Conservation (phyloP, 2,329 filamentous ascomycete species). For the Alternaria infectoria region DNA sequence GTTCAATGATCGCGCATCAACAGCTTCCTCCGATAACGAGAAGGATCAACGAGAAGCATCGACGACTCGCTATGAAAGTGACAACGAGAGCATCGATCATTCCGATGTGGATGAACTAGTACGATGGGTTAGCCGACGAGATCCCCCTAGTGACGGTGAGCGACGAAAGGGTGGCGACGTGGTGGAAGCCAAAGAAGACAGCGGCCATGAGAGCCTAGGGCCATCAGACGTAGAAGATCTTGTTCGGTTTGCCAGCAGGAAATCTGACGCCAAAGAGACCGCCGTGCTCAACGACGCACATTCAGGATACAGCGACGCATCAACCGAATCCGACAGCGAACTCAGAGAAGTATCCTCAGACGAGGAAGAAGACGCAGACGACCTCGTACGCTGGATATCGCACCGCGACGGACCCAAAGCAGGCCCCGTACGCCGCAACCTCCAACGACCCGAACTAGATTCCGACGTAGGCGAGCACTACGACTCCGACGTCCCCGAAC, state of each 20-base stretch:
- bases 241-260: conserved; percentile 34
- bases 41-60: conserved; percentile 7
- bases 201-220: conserved; percentile 37
- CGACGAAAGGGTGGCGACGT: conserved; percentile 6
- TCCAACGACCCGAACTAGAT: conserved; percentile 13
- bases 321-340: conserved; percentile 40
- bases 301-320: conserved; percentile 34
- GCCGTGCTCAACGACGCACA: neutral
- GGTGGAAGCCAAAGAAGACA: conserved; percentile 23
- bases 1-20: conserved; percentile 29
- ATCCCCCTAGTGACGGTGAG: conserved; percentile 40
- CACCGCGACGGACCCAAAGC: conserved; percentile 28
- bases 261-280: conserved; percentile 11
- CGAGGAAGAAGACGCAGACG: conserved; percentile 28
- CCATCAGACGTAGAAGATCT: conserved; percentile 42
- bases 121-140: conserved; percentile 42
- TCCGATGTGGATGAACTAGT: conserved; percentile 43
- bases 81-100: conserved; percentile 36
- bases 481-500: conserved; percentile 33
- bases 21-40: conserved; percentile 32
- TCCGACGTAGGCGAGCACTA: conserved; percentile 12
- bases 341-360: conserved; percentile 12
- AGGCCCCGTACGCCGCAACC: conserved; percentile 25
- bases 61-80: conserved; percentile 15
- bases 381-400: conserved; percentile 34